phyloP scores from a whole-genome alignment of 2,329 filamentous ascomycete genomes.

The Aureobasidium sp. region DNA sequence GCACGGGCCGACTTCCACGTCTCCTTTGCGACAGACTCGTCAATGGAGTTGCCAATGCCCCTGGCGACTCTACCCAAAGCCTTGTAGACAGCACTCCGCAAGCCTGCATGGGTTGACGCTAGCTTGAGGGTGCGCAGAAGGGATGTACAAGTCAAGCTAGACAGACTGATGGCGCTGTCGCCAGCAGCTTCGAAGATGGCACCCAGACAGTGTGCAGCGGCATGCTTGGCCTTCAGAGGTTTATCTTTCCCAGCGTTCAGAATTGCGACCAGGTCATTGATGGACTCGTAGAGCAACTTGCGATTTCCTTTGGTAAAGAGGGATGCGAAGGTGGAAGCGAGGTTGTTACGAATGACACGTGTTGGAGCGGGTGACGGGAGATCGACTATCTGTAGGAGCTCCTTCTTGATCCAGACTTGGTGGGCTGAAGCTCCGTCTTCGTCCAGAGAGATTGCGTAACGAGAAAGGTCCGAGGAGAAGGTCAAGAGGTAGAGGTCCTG shows the following conservation, averaged over 20 bases:
- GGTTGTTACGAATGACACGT: slow-evolving; percentile 78
- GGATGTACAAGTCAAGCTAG: slow-evolving; percentile 62
- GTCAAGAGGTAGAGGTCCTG: slow-evolving; percentile 90
- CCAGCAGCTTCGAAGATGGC: slow-evolving; percentile 87
- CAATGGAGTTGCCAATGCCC: slow-evolving; percentile 67
- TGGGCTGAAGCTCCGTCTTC: slow-evolving; percentile 76
- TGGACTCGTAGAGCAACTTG: slow-evolving; percentile 86
- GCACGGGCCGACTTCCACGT: slow-evolving; percentile 86
- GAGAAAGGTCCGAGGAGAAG: slow-evolving; percentile 73
- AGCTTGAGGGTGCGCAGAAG: slow-evolving; percentile 73
- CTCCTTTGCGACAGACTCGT: slow-evolving; percentile 78
- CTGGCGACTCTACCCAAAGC: slow-evolving; percentile 66
- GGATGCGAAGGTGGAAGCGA: slow-evolving; percentile 74
- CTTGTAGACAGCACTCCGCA: slow-evolving; percentile 68
- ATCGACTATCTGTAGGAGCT: slow-evolving; percentile 87
- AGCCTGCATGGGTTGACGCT: slow-evolving; percentile 68
- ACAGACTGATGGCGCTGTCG: slow-evolving; percentile 80
- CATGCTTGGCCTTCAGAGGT: slow-evolving; percentile 73
- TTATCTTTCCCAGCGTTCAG: slow-evolving; percentile 70
- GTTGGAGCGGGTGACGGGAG: slow-evolving; percentile 73
- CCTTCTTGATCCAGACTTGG: slow-evolving; percentile 86
- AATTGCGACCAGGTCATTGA: slow-evolving; percentile 74
- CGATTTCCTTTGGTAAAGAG: slow-evolving; percentile 80
- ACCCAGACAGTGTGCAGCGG: slow-evolving; percentile 76
- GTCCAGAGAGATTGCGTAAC: slow-evolving; percentile 66